Conservation (phyloP, 108 stramenopile species). For the Fragilaria radians region DNA sequence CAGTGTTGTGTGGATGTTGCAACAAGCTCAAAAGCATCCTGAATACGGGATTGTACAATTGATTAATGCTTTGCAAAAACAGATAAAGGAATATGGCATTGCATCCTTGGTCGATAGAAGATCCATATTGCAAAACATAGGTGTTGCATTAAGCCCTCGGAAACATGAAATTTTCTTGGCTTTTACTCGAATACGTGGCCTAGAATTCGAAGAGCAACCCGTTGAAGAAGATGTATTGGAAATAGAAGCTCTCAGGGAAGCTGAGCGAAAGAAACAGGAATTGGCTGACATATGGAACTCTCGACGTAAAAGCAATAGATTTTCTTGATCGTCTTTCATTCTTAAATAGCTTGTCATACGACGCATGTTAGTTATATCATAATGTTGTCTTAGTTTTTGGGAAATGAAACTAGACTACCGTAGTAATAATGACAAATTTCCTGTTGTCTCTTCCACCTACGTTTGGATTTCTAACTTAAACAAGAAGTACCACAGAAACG, state of each 20-base stretch:
- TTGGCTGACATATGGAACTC: slow-evolving; percentile 70
- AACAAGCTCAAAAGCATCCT: slow-evolving; percentile 34
- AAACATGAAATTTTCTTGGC: slow-evolving; percentile 77
- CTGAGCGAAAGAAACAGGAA: slow-evolving; percentile 44
- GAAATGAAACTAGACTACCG: too few species aligned
- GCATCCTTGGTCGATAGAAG: slow-evolving; percentile 8
- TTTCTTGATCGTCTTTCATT: neutral
- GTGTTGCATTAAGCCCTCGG: slow-evolving; percentile 61
- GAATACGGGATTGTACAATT: slow-evolving; percentile 43
- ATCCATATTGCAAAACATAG: slow-evolving; percentile 33
- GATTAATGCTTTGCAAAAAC: slow-evolving; percentile 41
- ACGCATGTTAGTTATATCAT: too few species aligned
- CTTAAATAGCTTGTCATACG: neutral
- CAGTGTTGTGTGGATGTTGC: slow-evolving; percentile 65
- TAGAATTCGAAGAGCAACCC: slow-evolving; percentile 59
- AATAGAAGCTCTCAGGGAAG: slow-evolving; percentile 30
- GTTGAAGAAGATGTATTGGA: slow-evolving; percentile 32
- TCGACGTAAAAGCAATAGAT: slow-evolving; percentile 28
- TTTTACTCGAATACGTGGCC: slow-evolving; percentile 66
- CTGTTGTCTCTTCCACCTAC: too few species aligned
- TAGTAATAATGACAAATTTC: too few species aligned
- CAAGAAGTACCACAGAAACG: too few species aligned
- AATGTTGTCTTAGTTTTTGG: too few species aligned
- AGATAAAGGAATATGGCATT: slow-evolving; percentile 20
- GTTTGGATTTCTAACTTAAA: too few species aligned